Evolutionary conservation across 2,329 filamentous ascomycete species (phyloP).

Genomic region (Paradendryphiella salina): DNA sequence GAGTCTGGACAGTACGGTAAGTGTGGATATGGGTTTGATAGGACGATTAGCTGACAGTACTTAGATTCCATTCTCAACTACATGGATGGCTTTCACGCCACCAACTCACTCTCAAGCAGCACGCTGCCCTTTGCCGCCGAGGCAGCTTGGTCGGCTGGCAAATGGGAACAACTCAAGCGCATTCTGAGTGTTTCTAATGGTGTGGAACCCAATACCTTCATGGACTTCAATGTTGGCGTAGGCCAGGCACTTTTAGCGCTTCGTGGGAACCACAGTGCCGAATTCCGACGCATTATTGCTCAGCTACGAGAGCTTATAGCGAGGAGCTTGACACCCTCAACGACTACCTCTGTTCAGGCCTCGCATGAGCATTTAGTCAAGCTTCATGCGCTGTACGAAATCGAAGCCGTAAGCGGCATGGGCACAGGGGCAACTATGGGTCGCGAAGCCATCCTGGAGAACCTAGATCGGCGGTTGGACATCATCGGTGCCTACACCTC

Average conservation of each 20-base stretch:
- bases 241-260: conserved; percentile 68
- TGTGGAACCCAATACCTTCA: conserved; percentile 40
- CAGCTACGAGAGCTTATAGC: conserved; percentile 71
- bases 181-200: conserved; percentile 58
- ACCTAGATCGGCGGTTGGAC: conserved; percentile 77
- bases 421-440: conserved; percentile 41
- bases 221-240: conserved; percentile 82
- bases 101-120: conserved; percentile 38
- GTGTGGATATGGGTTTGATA: conserved; percentile 16
- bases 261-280: conserved; percentile 54
- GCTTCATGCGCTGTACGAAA: conserved; percentile 82
- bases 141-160: conserved; percentile 85
- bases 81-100: conserved; percentile 71
- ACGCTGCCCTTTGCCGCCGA: conserved; percentile 85
- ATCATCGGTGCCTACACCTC: conserved; percentile 84
- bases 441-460: conserved; percentile 51
- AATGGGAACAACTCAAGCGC: conserved; percentile 74
- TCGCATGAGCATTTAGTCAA: conserved; percentile 85
- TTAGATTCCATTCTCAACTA: conserved; percentile 83
- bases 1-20: conserved; percentile 93
- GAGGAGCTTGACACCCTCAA: conserved; percentile 72
- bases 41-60: conserved; percentile 22
- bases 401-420: conserved; percentile 71
- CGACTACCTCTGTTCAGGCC: conserved; percentile 78
- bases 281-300: conserved; percentile 63